Evolutionary conservation across 805 yeast genomes (phyloP), one percentile per base, ranked within the genome.

Genomic region (Scheffersomyces coipomensis): DNA sequence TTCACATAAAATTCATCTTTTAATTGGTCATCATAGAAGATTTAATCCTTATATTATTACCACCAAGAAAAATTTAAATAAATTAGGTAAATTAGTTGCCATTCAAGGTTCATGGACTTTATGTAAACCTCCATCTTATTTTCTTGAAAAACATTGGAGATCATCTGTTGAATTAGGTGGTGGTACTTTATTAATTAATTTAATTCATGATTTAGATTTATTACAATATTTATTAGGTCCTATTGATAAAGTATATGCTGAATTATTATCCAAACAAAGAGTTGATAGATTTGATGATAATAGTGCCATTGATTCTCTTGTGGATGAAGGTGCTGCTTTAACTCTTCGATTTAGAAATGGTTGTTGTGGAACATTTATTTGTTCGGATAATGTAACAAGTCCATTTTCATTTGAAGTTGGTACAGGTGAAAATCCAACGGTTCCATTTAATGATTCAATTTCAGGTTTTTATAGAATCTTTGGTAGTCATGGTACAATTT

Each of bases 351-450:
- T 68, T 47, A 55, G 58, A 16, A 60, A 50, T 39, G 74, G 74
- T 5, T 55, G 65, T 32, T 52, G 63, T 33, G 73, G 73, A 3
- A 66, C 73, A 2, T 68, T 68, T 42, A 47, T 68, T 29, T 68
- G 74, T 45, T 55, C 69, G 5, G 74, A 68, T 40, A 68, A 66
- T 37, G 66, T 66, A 22, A 55, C 61, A 2, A 64, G 70, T 9
- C 72, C 74, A 1, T 68, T 62, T 40, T 61, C 57, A 42, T 68
- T 68, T 35, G 74, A 68, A 49, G 51, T 58, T 3, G 71, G 71
- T 1, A 68, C 74, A 0, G 73, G 74, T 5, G 74, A 68, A 45
- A 68, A 68, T 43, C 73, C 74, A 2, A 63, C 62, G 16, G 49
- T 68, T 26, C 74, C 74, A 2, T 52, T 46, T 33, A 47, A 57